Percentiles rank a stretch among this genome's conserved stretches.
Evolutionary conservation across 2,329 filamentous ascomycete species (phyloP).

Genomic region (Aspergillus novoparasiticus): DNA sequence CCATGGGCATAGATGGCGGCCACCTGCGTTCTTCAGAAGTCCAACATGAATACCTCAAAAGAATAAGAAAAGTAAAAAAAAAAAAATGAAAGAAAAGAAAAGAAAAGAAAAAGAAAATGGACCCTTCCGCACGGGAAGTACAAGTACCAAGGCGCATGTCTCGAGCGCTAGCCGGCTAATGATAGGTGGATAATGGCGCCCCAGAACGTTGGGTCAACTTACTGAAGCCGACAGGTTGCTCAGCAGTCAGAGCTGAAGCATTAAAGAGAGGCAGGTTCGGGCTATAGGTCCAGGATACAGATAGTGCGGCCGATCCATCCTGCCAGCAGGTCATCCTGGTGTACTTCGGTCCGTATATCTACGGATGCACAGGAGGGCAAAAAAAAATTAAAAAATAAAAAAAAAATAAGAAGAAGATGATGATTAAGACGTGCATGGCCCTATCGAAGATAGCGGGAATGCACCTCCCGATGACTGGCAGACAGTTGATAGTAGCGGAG

Average conservation of each 20-base stretch:
- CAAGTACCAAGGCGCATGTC: slow-evolving; percentile 18
- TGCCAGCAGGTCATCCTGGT: slow-evolving; percentile 14
- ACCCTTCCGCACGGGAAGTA: neutral
- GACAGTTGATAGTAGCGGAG: slow-evolving; percentile 21
- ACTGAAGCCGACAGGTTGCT: slow-evolving; percentile 21
- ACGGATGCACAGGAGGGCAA: neutral
- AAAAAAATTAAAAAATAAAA: neutral
- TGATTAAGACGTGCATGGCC: slow-evolving; percentile 23
- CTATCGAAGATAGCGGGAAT: slow-evolving; percentile 26
- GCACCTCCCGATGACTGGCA: slow-evolving; percentile 26
- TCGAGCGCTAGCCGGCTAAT: slow-evolving; percentile 16
- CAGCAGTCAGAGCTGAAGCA: slow-evolving; percentile 13
- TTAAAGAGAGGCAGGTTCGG: slow-evolving; percentile 19
- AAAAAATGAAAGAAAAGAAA: neutral
- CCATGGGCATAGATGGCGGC: slow-evolving; percentile 5
- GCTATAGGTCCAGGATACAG: slow-evolving; percentile 19
- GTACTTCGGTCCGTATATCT: slow-evolving; percentile 16
- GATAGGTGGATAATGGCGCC: slow-evolving; percentile 24
- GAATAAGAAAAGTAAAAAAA: neutral
- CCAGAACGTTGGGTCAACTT: slow-evolving; percentile 26
- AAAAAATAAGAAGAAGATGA: neutral
- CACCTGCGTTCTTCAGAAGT: slow-evolving; percentile 6
- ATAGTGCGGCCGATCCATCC: slow-evolving; percentile 27
- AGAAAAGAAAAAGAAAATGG: neutral
- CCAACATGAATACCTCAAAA: neutral